These are phyloP conservation scores for Magnolia sinica DNA, from an alignment of 164 flowering plant genomes.

Conservation along the genomic window DNA sequence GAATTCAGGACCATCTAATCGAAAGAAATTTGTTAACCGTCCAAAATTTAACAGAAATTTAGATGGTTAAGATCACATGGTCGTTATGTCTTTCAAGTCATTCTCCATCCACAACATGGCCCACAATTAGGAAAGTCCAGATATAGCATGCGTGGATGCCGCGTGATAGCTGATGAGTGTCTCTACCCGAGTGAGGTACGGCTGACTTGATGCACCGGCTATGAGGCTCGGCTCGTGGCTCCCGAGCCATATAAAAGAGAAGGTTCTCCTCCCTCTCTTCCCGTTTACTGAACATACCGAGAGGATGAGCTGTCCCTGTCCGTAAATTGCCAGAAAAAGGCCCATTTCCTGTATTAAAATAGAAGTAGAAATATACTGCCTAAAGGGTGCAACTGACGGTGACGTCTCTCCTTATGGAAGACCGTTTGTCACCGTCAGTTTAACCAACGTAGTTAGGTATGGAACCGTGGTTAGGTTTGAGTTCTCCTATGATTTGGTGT, in stretches of 20 bases:
- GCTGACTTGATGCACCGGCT: background rate
- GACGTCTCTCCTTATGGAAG: constrained; percentile 40
- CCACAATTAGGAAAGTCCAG: no score
- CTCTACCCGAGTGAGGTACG: background rate
- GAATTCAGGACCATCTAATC: no score
- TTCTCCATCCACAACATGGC: no score
- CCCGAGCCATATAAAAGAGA: background rate
- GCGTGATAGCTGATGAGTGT: no score
- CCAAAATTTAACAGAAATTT: no score
- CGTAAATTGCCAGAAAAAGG: background rate
- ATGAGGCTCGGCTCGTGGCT: background rate
- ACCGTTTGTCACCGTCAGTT: constrained; percentile 33
- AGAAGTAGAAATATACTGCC: background rate
- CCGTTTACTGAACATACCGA: constrained; percentile 18
- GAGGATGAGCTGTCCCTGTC: constrained; percentile 38
- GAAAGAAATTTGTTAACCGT: no score
- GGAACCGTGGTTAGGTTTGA: constrained; percentile 13
- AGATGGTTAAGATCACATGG: no score
- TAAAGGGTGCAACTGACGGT: constrained; percentile 21
- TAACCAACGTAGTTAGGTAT: constrained; percentile 12
- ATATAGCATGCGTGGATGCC: no score
- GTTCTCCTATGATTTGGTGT: constrained; percentile 4
- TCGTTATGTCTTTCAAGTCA: no score
- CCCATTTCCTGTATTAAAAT: background rate
- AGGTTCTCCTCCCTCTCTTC: background rate